Percentiles rank a stretch among this genome's conserved stretches.
Evolutionary conservation across 2,329 filamentous ascomycete genomes (phyloP).

Genomic region (Helicocarpus griseus): DNA sequence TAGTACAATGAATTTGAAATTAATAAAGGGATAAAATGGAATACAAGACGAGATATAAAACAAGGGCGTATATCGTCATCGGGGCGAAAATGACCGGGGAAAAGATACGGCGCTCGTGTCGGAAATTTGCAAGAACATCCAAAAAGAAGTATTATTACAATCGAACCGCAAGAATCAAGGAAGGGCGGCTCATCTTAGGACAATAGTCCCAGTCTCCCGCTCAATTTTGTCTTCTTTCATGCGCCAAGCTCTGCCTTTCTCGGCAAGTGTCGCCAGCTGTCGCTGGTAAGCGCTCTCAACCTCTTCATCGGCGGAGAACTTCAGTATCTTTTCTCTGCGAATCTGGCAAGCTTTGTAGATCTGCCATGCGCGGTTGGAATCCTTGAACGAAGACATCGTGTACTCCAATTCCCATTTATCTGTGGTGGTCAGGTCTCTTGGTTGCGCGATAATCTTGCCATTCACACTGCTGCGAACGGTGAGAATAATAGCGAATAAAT

Average conservation of each 20-base stretch:
- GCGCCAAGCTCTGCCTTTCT: conserved; percentile 51
- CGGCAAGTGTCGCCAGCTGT: conserved; percentile 37
- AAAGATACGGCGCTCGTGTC: no score
- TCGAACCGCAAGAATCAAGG: no score
- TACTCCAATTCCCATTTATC: conserved; percentile 71
- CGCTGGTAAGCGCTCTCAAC: conserved; percentile 25
- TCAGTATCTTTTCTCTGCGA: conserved; percentile 44
- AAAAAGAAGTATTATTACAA: neutral
- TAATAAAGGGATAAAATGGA: no score
- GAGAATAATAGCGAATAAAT: conserved; percentile 60
- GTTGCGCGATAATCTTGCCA: conserved; percentile 52
- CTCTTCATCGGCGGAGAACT: conserved; percentile 27
- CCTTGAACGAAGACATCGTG: conserved; percentile 54
- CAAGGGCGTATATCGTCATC: no score
- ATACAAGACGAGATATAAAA: no score
- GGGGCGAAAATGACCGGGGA: no score
- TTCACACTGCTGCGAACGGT: conserved; percentile 65
- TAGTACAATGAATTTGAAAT: no score
- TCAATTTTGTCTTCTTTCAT: conserved; percentile 44
- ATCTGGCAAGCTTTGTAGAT: conserved; percentile 50
- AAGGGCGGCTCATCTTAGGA: conserved; percentile 31
- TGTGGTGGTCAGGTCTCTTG: conserved; percentile 35
- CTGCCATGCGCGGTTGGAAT: conserved; percentile 31
- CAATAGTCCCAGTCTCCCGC: conserved; percentile 30
- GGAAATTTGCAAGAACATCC: no score